Conservation (phyloP, 192 early-diverging fungal species). For the Hyaloraphidium curvatum region DNA sequence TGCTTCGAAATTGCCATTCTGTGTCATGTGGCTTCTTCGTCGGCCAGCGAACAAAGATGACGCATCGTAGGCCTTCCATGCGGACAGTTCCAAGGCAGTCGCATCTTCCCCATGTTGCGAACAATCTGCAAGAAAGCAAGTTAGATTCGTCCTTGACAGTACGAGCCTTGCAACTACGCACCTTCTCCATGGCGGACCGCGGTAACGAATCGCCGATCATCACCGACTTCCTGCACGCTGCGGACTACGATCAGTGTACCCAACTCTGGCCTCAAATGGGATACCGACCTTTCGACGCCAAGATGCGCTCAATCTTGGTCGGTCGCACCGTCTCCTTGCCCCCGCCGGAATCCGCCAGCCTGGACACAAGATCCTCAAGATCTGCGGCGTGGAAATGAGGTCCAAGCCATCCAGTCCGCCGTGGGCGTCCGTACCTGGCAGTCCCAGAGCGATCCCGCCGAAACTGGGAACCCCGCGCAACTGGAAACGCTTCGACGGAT, state of each 20-base stretch:
- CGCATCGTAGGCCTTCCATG: constrained; percentile 93
- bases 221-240: constrained; percentile 71
- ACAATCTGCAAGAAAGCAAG: constrained; percentile 35
- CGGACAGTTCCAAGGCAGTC: constrained; percentile 96
- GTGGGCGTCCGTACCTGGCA: constrained; percentile 27
- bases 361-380: constrained; percentile 49
- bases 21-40: background rate
- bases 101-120: constrained; percentile 54
- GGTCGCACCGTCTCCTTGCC: constrained; percentile 10
- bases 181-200: constrained; percentile 12
- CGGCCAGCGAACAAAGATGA: constrained; percentile 29
- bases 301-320: constrained; percentile 38
- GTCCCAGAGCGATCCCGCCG: constrained; percentile 50
- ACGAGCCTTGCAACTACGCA: constrained; percentile 46
- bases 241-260: constrained; percentile 19
- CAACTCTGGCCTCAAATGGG: background rate
- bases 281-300: constrained; percentile 48
- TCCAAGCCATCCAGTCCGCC: background rate
- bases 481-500: constrained; percentile 38
- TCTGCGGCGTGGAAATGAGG: constrained; percentile 17
- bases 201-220: constrained; percentile 78
- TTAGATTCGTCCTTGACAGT: background rate
- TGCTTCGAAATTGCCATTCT: background rate
- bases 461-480: constrained; percentile 56
- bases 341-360: constrained; percentile 21